These are phyloP conservation scores for Schizochytrium sp. DNA, from an alignment of 108 stramenopile genomes.

Conservation along the genomic window DNA sequence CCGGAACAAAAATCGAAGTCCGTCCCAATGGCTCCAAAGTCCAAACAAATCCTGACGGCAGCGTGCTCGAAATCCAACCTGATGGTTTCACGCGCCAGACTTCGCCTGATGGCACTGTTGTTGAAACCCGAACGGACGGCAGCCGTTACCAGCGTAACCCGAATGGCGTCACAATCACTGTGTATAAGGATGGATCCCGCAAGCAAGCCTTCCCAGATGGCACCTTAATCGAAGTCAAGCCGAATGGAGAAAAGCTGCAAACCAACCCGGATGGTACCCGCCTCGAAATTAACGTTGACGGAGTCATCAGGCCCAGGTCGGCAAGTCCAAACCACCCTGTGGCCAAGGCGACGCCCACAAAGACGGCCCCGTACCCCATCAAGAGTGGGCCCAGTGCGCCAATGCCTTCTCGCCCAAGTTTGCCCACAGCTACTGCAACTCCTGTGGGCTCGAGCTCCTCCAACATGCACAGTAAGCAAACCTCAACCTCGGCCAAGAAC, in stretches of 20 bases:
- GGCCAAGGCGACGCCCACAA: too few species aligned
- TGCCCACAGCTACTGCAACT: too few species aligned
- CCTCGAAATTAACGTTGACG: neutral
- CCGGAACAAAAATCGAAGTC: neutral
- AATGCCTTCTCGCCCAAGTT: too few species aligned
- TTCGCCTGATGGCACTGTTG: neutral
- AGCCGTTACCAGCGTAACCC: conserved; percentile 25
- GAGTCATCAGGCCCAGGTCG: neutral
- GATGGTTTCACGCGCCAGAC: conserved; percentile 27
- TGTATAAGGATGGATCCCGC: neutral
- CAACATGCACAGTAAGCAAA: too few species aligned
- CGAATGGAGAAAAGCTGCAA: conserved; percentile 25
- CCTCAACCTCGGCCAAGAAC: too few species aligned
- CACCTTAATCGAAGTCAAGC: neutral
- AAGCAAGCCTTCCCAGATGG: conserved; percentile 26
- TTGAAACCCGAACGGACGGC: conserved; percentile 13
- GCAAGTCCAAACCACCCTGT: neutral
- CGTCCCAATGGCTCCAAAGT: conserved; percentile 30
- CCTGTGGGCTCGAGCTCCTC: too few species aligned
- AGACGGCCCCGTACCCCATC: too few species aligned
- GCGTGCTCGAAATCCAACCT: conserved; percentile 6
- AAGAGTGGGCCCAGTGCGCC: too few species aligned
- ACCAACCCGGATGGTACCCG: conserved; percentile 40
- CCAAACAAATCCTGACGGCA: conserved; percentile 3
- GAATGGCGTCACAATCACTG: conserved; percentile 26